Evolutionary conservation across 345 rosid species (phyloP), one percentile per base, ranked within the genome.

Genomic region (Draba incana): DNA sequence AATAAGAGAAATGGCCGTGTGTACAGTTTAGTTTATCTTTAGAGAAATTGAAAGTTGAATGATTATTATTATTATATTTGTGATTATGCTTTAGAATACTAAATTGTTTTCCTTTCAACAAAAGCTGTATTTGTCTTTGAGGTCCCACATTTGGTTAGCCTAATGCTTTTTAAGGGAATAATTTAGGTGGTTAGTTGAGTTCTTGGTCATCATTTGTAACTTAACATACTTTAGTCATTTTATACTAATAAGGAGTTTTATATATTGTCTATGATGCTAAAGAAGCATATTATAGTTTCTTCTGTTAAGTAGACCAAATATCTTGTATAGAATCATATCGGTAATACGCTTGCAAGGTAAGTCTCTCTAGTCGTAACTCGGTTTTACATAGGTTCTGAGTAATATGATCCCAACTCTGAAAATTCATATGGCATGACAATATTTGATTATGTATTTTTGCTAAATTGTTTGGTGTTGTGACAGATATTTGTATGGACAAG

Each of bases 401-500:
- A 62, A 44, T 45, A 64, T 54, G 44, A 71, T 43, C 38, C 23
- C 45, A 15, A 42, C 49, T 52, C 31, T 33, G 50, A 55, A 25
- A 11, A 6, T 42, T 30, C 24, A 25, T 50, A 47, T 35, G 42
- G 58, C 33, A 55, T 45, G 56, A 64, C 3, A 39, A 27, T 20
- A 20, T 20, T 20, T 20, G 20, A 30, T 24, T 24, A 16, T 46
- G 14, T 72, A 68, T 63, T 24, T 50, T 41, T 11, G 8, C 10
- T 47, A 28, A 52, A 8, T 61, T 61, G 41, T 84, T 86, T 92
- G 82, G 82, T 48, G 16, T 84, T 72, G 78, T 73, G 53, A 68
- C 82, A 27, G 94, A 89, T 74, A 81, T 86, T 28, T 87, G 94
- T 78, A 84, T 82, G 88, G 98, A 92, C 78, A 92, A 92, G 69